A percentile compares a stretch with the other conserved stretches of the same genome.
Conservation (phyloP, 495 filamentous ascomycete species). For the Letharia lupina region DNA sequence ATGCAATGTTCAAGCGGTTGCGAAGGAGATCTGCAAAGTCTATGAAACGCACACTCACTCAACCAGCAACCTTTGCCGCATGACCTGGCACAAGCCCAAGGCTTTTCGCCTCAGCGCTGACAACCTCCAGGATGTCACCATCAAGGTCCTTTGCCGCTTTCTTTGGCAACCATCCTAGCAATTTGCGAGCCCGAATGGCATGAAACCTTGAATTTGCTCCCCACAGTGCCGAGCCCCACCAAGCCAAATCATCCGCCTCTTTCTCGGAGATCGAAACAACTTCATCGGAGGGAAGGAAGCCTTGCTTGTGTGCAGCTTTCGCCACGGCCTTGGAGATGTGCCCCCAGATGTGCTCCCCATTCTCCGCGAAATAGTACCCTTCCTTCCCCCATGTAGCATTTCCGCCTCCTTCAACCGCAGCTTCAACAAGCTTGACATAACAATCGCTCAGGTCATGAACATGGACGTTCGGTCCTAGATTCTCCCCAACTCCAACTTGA, state of each 20-base stretch:
- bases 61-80: constrained; percentile 32
- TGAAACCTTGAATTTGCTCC: constrained; percentile 47
- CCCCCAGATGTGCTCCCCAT: constrained; percentile 63
- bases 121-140: constrained; percentile 26
- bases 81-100: constrained; percentile 32
- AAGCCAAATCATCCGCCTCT: constrained; percentile 30
- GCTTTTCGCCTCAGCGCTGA: constrained; percentile 38
- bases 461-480: constrained; percentile 67
- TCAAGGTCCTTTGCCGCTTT: constrained; percentile 23
- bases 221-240: constrained; percentile 39
- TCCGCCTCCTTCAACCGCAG: constrained; percentile 48
- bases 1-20: no score
- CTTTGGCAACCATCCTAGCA: constrained; percentile 48
- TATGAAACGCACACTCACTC: background rate
- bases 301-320: constrained; percentile 52
- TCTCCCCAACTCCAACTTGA: constrained; percentile 53
- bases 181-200: constrained; percentile 47
- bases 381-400: constrained; percentile 63
- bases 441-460: constrained; percentile 61
- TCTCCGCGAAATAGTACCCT: constrained; percentile 69
- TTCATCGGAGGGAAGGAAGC: constrained; percentile 50
- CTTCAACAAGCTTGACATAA: constrained; percentile 58
- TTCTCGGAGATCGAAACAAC: constrained; percentile 35
- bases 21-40: background rate
- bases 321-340: constrained; percentile 55